These are phyloP conservation scores for Nemania serpens DNA, from an alignment of 2,329 filamentous ascomycete species.

Conservation along the genomic window DNA sequence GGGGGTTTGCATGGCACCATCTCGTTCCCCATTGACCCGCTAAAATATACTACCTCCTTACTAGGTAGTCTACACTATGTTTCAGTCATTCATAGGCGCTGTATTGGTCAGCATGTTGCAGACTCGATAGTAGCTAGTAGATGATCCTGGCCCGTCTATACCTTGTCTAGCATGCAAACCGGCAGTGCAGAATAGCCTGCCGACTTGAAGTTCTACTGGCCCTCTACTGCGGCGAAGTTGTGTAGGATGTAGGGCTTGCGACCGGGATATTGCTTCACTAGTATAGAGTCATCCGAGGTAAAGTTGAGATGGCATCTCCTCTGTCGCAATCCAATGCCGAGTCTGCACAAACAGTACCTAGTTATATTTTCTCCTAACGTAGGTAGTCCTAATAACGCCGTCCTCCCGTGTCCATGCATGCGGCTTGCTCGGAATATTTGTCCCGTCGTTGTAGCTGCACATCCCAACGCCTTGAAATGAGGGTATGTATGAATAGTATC, in stretches of 20 bases:
- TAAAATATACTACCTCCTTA: neutral
- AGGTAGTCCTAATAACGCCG: constrained; percentile 23
- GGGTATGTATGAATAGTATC: constrained; percentile 28
- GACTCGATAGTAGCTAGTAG: neutral
- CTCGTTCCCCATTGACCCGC: constrained; percentile 6
- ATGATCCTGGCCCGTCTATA: neutral
- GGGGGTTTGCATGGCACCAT: constrained; percentile 30
- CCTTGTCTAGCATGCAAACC: neutral
- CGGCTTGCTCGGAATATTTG: constrained; percentile 8
- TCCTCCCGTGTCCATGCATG: constrained; percentile 11
- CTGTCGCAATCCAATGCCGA: neutral
- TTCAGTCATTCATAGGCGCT: neutral
- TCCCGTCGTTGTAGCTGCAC: constrained; percentile 18
- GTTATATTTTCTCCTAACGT: constrained; percentile 1
- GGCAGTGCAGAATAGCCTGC: neutral
- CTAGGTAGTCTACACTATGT: neutral
- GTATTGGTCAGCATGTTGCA: constrained; percentile 19
- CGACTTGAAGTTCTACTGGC: neutral
- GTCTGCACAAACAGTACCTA: constrained; percentile 1
- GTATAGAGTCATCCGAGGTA: neutral
- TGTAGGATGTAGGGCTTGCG: neutral
- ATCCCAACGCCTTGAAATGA: constrained; percentile 36
- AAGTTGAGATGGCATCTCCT: neutral
- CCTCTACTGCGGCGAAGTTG: constrained; percentile 5
- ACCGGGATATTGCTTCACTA: neutral